phyloP scores from a whole-genome alignment of 192 early-diverging fungal genomes.

The Paraglomus occultum region DNA sequence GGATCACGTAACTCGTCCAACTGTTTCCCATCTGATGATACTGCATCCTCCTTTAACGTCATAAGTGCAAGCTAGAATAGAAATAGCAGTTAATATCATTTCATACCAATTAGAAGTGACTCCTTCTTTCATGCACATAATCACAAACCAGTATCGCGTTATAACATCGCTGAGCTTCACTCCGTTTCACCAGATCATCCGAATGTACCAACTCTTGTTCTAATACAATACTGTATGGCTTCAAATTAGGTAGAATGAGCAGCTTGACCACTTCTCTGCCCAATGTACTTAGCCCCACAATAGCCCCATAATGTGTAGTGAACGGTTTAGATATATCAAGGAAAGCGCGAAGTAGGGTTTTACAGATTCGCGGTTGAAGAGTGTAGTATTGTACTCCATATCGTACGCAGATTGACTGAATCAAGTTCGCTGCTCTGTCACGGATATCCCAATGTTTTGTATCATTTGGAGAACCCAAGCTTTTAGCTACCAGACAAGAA shows the following conservation, averaged over 20 bases:
- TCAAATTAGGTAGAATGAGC: conserved; percentile 74
- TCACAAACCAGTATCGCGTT: conserved; percentile 51
- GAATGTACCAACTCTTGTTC: conserved; percentile 31
- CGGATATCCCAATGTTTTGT: conserved; percentile 88
- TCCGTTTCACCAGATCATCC: conserved; percentile 20
- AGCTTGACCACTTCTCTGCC: conserved; percentile 76
- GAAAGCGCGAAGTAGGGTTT: conserved; percentile 87
- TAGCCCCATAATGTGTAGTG: conserved; percentile 86
- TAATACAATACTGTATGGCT: conserved; percentile 55
- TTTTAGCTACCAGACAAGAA: conserved; percentile 88
- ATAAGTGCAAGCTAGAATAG: no score
- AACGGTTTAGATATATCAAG: conserved; percentile 82
- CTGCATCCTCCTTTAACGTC: no score
- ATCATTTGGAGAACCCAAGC: conserved; percentile 64
- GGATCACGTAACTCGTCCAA: conserved; percentile 33
- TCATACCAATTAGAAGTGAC: background rate
- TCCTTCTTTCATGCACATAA: conserved; percentile 32
- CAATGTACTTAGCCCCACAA: conserved; percentile 72
- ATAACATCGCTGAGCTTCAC: conserved; percentile 44
- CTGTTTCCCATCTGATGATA: no score
- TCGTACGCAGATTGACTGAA: conserved; percentile 68
- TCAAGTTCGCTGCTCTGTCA: conserved; percentile 68
- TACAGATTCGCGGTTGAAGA: conserved; percentile 84
- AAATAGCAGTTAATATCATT: background rate
- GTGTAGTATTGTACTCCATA: conserved; percentile 83